Evolutionary conservation across 176 grass and related monocot genomes (phyloP), one percentile per base, ranked within the genome.

Genomic region (Themeda triandra): DNA sequence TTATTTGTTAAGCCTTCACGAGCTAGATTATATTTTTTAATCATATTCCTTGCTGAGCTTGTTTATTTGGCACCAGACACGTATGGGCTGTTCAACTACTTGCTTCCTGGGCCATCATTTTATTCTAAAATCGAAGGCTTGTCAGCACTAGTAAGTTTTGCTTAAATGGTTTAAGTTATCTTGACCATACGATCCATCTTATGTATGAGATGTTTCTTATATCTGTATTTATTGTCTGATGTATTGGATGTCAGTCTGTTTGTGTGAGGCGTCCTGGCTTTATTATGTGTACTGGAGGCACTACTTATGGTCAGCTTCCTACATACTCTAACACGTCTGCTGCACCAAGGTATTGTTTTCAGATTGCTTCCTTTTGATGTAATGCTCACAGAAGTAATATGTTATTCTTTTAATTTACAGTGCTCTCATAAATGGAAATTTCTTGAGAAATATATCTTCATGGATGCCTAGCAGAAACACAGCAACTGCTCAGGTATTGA

Each of bases 231-330:
- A 36, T 63, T 64, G 37, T 42, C 60, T 67, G 54, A 84, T 28
- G 75, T 73, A 84, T 88, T 80, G 80, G 30, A 85, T 88, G 83
- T 75, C 69, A 95, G 96, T 93, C 93, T 69, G 36, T 85, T 87
- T 98, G 91, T 81, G 84, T 95, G 56, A 92, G 96, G 77, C 88
- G 81, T 46, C 93, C 96, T 92, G 71, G 96, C 41, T 98, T 98
- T 92, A 95, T 98, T 69, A 85, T 95, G 54, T 98, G 93, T 74
- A 98, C 93, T 65, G 96, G 96, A 85, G 91, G 96, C 60, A 93
- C 87, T 67, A 92, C 93, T 82, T 95, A 95, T 86, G 93, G 93
- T 44, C 96, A 98, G 48, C 87, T 98, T 92, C 96, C 93, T 58
- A 95, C 83, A 81, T 87, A 89, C 82, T 90, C 92, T 32, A 91